Conservation (phyloP, 2,329 filamentous ascomycete genomes). For the Botrytis deweyae region DNA sequence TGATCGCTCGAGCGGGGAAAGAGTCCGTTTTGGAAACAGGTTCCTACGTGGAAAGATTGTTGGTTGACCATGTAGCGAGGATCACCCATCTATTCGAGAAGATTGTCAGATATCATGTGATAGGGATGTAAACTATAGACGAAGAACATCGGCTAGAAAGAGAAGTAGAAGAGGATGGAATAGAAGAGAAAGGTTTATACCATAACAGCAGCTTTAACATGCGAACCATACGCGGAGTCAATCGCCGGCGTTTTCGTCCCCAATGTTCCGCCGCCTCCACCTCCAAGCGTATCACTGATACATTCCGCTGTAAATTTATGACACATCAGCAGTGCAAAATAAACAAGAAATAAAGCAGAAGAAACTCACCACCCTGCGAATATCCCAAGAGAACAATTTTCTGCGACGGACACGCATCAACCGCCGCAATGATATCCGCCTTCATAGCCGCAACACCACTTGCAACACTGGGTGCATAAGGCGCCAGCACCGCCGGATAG, state of each 20-base stretch:
- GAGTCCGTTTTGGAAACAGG: slow-evolving; percentile 13
- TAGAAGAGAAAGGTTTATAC: background rate
- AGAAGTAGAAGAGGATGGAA: background rate
- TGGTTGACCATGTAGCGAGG: slow-evolving; percentile 4
- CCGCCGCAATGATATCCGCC: background rate
- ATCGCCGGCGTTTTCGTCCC: background rate
- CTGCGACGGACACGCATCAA: background rate
- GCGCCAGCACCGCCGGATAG: background rate
- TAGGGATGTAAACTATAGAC: background rate
- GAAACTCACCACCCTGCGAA: slow-evolving; percentile 4
- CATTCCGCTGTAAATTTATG: background rate
- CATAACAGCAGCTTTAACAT: background rate
- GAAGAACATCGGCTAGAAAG: rapidly evolving
- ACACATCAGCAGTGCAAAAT: background rate
- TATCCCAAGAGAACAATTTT: slow-evolving; percentile 15
- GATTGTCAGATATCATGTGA: background rate
- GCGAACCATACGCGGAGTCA: background rate
- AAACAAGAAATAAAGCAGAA: background rate
- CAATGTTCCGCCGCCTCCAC: background rate
- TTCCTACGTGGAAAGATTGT: background rate
- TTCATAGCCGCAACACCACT: slow-evolving; percentile 14
- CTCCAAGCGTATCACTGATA: background rate
- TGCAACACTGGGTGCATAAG: slow-evolving; percentile 8
- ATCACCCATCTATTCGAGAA: background rate
- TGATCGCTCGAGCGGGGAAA: slow-evolving; percentile 13